These are phyloP conservation scores for Candida boidinii DNA, from an alignment of 805 yeast genomes.

Conservation along the genomic window DNA sequence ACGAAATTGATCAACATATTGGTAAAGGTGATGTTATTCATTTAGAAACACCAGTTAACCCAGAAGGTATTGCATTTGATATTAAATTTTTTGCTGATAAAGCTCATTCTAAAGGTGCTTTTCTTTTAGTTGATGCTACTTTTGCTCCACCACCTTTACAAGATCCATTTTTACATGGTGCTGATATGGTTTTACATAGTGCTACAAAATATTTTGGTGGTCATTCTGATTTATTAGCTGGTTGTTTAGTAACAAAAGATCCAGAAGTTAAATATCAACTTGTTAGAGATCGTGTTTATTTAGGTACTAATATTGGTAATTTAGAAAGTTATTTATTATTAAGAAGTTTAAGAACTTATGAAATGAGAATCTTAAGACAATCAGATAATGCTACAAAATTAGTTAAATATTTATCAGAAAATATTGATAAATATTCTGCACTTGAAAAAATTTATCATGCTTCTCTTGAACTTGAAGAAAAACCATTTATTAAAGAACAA, in stretches of 20 bases:
- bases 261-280: conserved; percentile 35
- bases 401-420: conserved; percentile 49
- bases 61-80: conserved; percentile 61
- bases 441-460: conserved; percentile 58
- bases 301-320: conserved; percentile 77
- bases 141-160: conserved; percentile 91
- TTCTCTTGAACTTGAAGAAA: conserved; percentile 68
- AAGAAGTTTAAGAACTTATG: conserved; percentile 76
- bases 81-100: conserved; percentile 52
- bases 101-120: conserved; percentile 75
- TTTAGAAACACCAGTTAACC: conserved; percentile 84
- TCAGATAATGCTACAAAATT: conserved; percentile 51
- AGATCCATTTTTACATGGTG: conserved; percentile 76
- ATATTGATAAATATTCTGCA: conserved; percentile 37
- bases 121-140: conserved; percentile 70
- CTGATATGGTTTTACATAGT: conserved; percentile 85
- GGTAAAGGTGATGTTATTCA: conserved; percentile 70
- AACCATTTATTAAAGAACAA: conserved; percentile 57
- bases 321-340: conserved; percentile 67
- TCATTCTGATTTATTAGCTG: conserved; percentile 87
- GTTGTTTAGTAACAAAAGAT: conserved; percentile 64
- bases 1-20: conserved; percentile 38
- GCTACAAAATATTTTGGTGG: conserved; percentile 94
- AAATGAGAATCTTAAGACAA: conserved; percentile 62
- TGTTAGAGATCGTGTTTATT: conserved; percentile 51